These are phyloP conservation scores for Boechera divaricarpa DNA, from an alignment of 345 rosid species.

Conservation along the genomic window DNA sequence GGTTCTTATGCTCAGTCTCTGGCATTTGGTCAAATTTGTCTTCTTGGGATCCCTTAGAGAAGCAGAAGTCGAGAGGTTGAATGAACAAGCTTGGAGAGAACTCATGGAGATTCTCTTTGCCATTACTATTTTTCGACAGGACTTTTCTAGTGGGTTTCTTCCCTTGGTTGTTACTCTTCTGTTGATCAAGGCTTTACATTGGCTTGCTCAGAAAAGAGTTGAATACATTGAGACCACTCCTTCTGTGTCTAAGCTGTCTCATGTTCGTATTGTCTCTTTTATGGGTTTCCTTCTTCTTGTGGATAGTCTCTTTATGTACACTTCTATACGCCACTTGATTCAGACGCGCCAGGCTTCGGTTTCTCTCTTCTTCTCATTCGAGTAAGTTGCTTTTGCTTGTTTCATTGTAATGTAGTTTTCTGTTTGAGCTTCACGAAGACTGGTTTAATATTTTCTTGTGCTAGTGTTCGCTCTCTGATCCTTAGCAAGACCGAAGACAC, in stretches of 20 bases:
- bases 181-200: slow-evolving; percentile 86
- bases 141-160: slow-evolving; percentile 81
- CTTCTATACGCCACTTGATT: slow-evolving; percentile 64
- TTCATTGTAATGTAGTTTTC: not conserved
- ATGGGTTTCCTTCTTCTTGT: slow-evolving; percentile 81
- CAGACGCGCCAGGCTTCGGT: slow-evolving; percentile 82
- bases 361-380: slow-evolving; percentile 89
- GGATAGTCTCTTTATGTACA: slow-evolving; percentile 73
- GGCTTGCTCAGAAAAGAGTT: slow-evolving; percentile 97
- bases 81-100: slow-evolving; percentile 97
- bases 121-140: slow-evolving; percentile 91
- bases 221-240: slow-evolving; percentile 97
- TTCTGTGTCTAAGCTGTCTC: slow-evolving; percentile 71
- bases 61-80: slow-evolving; percentile 91
- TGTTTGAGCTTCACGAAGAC: not conserved
- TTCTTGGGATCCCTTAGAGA: slow-evolving; percentile 93
- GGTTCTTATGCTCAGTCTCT: slow-evolving; percentile 76
- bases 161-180: slow-evolving; percentile 81
- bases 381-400: slow-evolving; percentile 59
- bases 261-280: slow-evolving; percentile 81
- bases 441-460: not conserved
- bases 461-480: not conserved
- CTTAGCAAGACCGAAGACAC: not conserved
- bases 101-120: slow-evolving; percentile 97
- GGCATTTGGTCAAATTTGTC: slow-evolving; percentile 80